Percentiles rank a stretch among this genome's conserved stretches.
phyloP scores from a whole-genome alignment of 2,329 filamentous ascomycete genomes.

The Clonostachys rosea region DNA sequence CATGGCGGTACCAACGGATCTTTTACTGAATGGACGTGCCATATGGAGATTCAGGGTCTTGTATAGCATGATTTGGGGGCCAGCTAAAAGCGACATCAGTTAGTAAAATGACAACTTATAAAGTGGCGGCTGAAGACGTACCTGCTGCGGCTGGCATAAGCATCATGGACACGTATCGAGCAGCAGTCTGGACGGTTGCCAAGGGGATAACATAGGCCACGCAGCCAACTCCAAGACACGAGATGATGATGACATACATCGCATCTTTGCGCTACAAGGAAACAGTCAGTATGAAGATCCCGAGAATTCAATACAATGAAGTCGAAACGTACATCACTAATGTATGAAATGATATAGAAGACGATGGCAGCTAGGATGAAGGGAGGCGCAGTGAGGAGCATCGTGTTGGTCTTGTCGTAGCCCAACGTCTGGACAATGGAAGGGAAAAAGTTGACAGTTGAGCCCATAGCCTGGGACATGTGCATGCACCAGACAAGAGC shows the following conservation, averaged over 20 bases:
- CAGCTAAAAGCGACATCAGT: slow-evolving; percentile 1
- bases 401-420: slow-evolving; percentile 52
- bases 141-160: slow-evolving; percentile 24
- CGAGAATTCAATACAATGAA: neutral
- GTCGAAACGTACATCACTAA: slow-evolving; percentile 36
- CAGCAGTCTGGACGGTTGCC: slow-evolving; percentile 49
- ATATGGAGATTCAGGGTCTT: slow-evolving; percentile 65
- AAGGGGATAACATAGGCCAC: slow-evolving; percentile 63
- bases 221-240: slow-evolving; percentile 56
- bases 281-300: neutral
- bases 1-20: slow-evolving; percentile 61
- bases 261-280: slow-evolving; percentile 63
- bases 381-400: slow-evolving; percentile 60
- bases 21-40: slow-evolving; percentile 69
- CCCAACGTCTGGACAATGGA: slow-evolving; percentile 62
- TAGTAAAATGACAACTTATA: neutral
- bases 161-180: slow-evolving; percentile 48
- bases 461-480: slow-evolving; percentile 29
- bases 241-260: slow-evolving; percentile 60
- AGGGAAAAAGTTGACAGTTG: slow-evolving; percentile 18
- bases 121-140: neutral
- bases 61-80: slow-evolving; percentile 40
- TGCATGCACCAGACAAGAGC: slow-evolving; percentile 38
- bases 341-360: slow-evolving; percentile 53
- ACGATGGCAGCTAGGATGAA: slow-evolving; percentile 45